Percentiles rank a stretch among this genome's conserved stretches.
These are phyloP conservation scores for Schizonepeta tenuifolia DNA, from an alignment of 257 asterid genomes.

Conservation along the genomic window DNA sequence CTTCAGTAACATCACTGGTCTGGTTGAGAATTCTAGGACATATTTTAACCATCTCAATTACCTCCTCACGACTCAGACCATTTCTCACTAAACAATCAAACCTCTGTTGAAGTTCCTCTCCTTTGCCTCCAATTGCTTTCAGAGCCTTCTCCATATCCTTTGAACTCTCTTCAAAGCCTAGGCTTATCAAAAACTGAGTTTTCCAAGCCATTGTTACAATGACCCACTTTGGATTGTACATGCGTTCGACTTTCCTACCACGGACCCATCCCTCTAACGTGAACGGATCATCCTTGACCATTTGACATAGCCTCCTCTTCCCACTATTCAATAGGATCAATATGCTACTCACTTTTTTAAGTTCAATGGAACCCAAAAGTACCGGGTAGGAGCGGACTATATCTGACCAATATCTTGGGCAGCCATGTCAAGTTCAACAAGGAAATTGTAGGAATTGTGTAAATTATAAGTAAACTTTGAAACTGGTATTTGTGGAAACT, in stretches of 20 bases:
- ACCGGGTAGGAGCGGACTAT: conserved; percentile 43
- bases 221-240: conserved; percentile 34
- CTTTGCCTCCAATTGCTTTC: conserved; percentile 57
- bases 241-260: conserved; percentile 44
- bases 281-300: conserved; percentile 56
- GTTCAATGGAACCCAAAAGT: conserved; percentile 58
- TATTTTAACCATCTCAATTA: conserved; percentile 44
- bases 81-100: conserved; percentile 56
- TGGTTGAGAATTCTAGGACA: conserved; percentile 64
- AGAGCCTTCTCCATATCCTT: conserved; percentile 57
- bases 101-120: conserved; percentile 68
- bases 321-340: conserved; percentile 39
- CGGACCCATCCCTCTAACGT: conserved; percentile 53
- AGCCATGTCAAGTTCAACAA: conserved; percentile 56
- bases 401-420: conserved; percentile 49
- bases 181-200: conserved; percentile 55
- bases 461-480: conserved; percentile 45
- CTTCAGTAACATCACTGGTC: conserved; percentile 48
- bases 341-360: conserved; percentile 50
- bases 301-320: conserved; percentile 49
- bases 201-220: conserved; percentile 39
- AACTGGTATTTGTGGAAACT: conserved; percentile 50
- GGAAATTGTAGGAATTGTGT: conserved; percentile 48
- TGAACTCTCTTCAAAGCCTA: conserved; percentile 63
- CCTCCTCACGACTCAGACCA: conserved; percentile 57